These are phyloP conservation scores for Apophysomyces ossiformis DNA, from an alignment of 371 early-diverging fungal genomes.

Conservation along the genomic window DNA sequence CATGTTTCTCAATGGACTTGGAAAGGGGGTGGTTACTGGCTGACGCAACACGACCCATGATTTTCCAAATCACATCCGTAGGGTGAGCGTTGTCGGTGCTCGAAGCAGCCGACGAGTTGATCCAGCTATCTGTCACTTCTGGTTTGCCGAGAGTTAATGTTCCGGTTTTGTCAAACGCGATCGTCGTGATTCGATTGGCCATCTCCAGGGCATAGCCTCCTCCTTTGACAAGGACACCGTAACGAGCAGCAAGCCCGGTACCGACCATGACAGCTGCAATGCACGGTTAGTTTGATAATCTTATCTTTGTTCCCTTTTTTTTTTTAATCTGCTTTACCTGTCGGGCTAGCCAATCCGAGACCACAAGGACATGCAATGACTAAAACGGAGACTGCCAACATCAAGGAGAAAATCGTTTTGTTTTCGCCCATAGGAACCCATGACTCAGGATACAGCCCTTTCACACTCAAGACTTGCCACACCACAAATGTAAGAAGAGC, in stretches of 20 bases:
- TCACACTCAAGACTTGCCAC: slow-evolving; percentile 54
- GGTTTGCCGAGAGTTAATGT: slow-evolving; percentile 77
- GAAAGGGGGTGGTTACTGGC: slow-evolving; percentile 53
- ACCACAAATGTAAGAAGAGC: slow-evolving; percentile 60
- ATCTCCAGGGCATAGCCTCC: slow-evolving; percentile 59
- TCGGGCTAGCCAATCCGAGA: slow-evolving; percentile 80
- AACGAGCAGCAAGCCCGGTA: slow-evolving; percentile 81
- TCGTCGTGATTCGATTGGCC: slow-evolving; percentile 90
- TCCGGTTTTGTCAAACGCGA: slow-evolving; percentile 93
- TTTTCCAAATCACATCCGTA: slow-evolving; percentile 38
- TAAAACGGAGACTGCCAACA: slow-evolving; percentile 64
- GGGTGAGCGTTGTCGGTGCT: slow-evolving; percentile 15
- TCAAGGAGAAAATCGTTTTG: slow-evolving; percentile 42
- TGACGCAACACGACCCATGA: slow-evolving; percentile 49
- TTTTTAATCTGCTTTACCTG: slow-evolving; percentile 40
- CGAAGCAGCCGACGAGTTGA: slow-evolving; percentile 17
- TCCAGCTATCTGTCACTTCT: slow-evolving; percentile 52
- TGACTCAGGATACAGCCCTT: slow-evolving; percentile 42
- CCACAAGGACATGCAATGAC: slow-evolving; percentile 82
- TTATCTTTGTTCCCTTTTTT: not conserved
- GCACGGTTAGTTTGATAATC: not conserved
- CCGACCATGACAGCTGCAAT: slow-evolving; percentile 85
- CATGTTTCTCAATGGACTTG: slow-evolving; percentile 46
- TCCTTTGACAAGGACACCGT: slow-evolving; percentile 63
- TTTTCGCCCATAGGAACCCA: slow-evolving; percentile 53